A percentile compares a stretch with the other conserved stretches of the same genome.
Conservation (phyloP, 257 asterid genomes). For the Salvia hispanica region DNA sequence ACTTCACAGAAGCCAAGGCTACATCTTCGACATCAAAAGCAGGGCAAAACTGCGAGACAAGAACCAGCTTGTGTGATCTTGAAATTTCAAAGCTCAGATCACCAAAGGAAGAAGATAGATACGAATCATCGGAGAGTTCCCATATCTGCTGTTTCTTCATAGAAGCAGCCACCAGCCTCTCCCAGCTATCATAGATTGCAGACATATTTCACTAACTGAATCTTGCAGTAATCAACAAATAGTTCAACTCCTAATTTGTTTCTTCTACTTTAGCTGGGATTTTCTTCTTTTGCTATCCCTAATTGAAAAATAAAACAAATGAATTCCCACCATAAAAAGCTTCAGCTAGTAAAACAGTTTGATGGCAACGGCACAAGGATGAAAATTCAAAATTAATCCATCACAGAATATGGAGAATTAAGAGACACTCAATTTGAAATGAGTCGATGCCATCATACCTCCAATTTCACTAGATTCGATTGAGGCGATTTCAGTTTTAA, state of each 20-base stretch:
- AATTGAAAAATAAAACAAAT: too few relatives aligned
- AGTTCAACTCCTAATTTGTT: not conserved
- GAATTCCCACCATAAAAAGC: too few relatives aligned
- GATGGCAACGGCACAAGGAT: too few relatives aligned
- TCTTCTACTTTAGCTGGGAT: too few relatives aligned
- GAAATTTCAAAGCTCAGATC: not conserved
- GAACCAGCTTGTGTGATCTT: conserved; percentile 10
- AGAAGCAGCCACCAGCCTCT: conserved; percentile 35
- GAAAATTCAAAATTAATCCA: too few relatives aligned
- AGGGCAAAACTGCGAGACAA: conserved; percentile 16
- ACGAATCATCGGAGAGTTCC: conserved; percentile 38
- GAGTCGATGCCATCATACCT: too few relatives aligned
- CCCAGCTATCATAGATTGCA: conserved; percentile 36
- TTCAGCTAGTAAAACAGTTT: too few relatives aligned
- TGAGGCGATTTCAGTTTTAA: too few relatives aligned
- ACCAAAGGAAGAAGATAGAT: conserved; percentile 21
- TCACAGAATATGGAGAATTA: too few relatives aligned
- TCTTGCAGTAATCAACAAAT: not conserved
- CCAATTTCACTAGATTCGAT: too few relatives aligned
- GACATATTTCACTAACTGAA: conserved; percentile 22
- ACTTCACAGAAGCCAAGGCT: not conserved
- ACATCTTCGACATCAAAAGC: conserved; percentile 7
- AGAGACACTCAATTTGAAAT: too few relatives aligned
- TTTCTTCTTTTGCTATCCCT: too few relatives aligned
- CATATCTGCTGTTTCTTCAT: conserved; percentile 33